Conservation (phyloP, 2,329 filamentous ascomycete species). For the Alternaria postmessia region DNA sequence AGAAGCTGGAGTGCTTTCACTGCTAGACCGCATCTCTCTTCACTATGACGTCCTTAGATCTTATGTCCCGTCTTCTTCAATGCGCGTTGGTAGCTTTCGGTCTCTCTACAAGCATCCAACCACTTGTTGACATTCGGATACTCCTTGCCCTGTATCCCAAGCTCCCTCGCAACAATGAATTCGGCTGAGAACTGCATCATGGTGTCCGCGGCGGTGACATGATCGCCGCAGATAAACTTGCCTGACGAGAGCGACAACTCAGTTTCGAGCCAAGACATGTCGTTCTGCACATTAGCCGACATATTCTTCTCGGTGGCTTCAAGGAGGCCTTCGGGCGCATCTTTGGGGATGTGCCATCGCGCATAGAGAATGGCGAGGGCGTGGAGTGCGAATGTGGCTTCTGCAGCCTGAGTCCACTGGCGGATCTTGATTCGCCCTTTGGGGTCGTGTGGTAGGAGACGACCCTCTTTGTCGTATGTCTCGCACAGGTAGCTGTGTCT, state of each 20-base stretch:
- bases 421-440: constrained; percentile 48
- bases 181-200: constrained; percentile 49
- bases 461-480: constrained; percentile 53
- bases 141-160: constrained; percentile 49
- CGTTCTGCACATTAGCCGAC: constrained; percentile 55
- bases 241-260: constrained; percentile 52
- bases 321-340: constrained; percentile 16
- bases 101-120: constrained; percentile 49
- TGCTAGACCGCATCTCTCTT: no score
- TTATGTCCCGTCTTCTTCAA: constrained; percentile 53
- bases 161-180: constrained; percentile 51
- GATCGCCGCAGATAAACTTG: constrained; percentile 54
- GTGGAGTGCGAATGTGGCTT: constrained; percentile 58
- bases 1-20: no score
- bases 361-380: constrained; percentile 56
- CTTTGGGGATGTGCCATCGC: constrained; percentile 53
- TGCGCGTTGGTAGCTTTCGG: constrained; percentile 49
- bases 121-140: constrained; percentile 42
- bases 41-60: neutral
- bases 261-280: constrained; percentile 56
- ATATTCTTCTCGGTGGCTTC: constrained; percentile 50
- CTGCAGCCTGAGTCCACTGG: constrained; percentile 58
- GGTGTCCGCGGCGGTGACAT: constrained; percentile 55
- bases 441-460: constrained; percentile 49
- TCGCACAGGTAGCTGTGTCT: constrained; percentile 56